phyloP scores from a whole-genome alignment of 371 early-diverging fungal species.

The Apophysomyces variabilis region DNA sequence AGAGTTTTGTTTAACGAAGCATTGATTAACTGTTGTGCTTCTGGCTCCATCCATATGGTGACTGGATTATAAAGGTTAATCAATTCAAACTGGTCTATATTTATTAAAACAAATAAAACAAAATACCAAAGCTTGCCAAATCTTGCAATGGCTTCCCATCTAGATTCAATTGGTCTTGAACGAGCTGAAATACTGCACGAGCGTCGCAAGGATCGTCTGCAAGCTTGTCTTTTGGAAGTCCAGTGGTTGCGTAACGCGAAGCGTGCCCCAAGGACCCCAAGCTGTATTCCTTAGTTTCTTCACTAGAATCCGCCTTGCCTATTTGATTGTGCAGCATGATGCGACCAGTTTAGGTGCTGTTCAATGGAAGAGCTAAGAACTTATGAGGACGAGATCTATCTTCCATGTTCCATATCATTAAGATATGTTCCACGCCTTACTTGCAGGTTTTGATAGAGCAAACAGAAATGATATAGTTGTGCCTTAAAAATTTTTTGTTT shows the following conservation, averaged over 20 bases:
- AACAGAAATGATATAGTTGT: too few relatives aligned
- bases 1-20: slow-evolving; percentile 68
- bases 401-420: too few relatives aligned
- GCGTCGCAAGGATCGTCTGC: slow-evolving; percentile 51
- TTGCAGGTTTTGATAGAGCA: too few relatives aligned
- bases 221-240: slow-evolving; percentile 51
- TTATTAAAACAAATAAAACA: background rate
- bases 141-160: slow-evolving; percentile 71
- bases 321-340: background rate
- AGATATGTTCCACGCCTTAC: too few relatives aligned
- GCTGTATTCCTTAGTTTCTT: slow-evolving; percentile 18
- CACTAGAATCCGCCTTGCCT: background rate
- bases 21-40: slow-evolving; percentile 67
- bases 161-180: slow-evolving; percentile 65
- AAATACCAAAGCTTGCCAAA: slow-evolving; percentile 56
- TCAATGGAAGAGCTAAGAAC: too few relatives aligned
- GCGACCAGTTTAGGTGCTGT: too few relatives aligned
- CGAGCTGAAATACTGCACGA: slow-evolving; percentile 57
- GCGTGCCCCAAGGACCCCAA: slow-evolving; percentile 50
- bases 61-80: slow-evolving; percentile 1
- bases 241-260: slow-evolving; percentile 49
- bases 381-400: too few relatives aligned
- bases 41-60: slow-evolving; percentile 73
- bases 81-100: background rate
- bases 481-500: too few relatives aligned